Percentiles rank a stretch among this genome's conserved stretches.
Conservation (phyloP, 2,329 filamentous ascomycete species). For the Pseudocercospora crystallina region DNA sequence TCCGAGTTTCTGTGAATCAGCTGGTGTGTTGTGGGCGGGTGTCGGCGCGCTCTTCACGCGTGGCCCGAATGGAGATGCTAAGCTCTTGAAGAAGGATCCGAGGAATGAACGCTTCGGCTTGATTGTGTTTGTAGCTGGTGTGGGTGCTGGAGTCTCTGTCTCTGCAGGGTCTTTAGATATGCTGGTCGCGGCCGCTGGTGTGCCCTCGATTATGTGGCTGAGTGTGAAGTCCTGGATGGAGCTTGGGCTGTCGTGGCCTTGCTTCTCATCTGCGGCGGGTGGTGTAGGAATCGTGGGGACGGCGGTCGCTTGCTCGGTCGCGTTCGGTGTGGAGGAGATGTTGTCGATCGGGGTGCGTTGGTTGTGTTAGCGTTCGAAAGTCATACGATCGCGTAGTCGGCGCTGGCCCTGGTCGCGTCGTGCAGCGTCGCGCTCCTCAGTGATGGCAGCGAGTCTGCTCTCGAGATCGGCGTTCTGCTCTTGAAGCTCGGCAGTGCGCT, state of each 20-base stretch:
- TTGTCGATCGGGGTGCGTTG: conserved; percentile 1
- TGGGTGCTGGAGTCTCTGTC: conserved; percentile 1
- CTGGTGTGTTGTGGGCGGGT: conserved; percentile 8
- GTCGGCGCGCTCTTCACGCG: conserved; percentile 5
- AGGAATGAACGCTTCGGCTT: conserved; percentile 14
- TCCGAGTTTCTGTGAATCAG: conserved; percentile 12
- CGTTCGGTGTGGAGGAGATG: conserved; percentile 3
- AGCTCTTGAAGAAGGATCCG: conserved; percentile 15
- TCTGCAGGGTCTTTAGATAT: not conserved
- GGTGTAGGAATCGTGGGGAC: not conserved
- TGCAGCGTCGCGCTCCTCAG: conserved; percentile 7
- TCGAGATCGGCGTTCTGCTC: conserved; percentile 5
- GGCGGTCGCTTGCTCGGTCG: not conserved
- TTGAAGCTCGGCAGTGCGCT: conserved; percentile 5
- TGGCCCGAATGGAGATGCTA: conserved; percentile 17
- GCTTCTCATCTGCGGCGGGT: conserved; percentile 2
- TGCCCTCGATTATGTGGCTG: conserved; percentile 11
- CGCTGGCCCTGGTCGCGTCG: not conserved
- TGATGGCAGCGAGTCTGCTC: not conserved
- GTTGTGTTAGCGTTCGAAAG: conserved; percentile 2
- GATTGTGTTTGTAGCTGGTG: not conserved
- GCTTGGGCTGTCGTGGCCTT: conserved; percentile 4
- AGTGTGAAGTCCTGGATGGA: conserved; percentile 10
- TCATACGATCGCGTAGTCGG: conserved; percentile 6
- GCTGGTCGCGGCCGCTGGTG: conserved; percentile 5